Conservation (phyloP, 805 yeast species). For the Saccharomyces paradoxus region DNA sequence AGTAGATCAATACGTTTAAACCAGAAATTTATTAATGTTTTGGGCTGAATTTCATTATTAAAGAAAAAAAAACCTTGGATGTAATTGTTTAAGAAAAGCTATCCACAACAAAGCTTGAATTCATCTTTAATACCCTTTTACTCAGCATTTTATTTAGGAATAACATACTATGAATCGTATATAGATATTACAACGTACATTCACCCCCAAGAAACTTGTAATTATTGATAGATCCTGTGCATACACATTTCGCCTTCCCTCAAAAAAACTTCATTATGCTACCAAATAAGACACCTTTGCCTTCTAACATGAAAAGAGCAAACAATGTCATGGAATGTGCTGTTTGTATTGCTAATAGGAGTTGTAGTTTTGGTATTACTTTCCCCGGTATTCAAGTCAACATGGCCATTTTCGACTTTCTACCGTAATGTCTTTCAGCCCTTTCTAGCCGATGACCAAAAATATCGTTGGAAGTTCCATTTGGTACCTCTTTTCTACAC, state of each 20-base stretch:
- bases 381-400: constrained; percentile 19
- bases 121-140: background rate
- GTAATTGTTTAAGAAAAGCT: background rate
- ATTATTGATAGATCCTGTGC: background rate
- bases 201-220: background rate
- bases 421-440: constrained; percentile 23
- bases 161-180: background rate
- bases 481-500: constrained; percentile 27
- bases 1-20: too few species aligned
- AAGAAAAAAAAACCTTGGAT: background rate
- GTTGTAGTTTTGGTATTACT: constrained; percentile 16
- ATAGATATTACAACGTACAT: background rate
- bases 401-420: constrained; percentile 18
- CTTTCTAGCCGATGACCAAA: constrained; percentile 14
- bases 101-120: background rate
- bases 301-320: background rate
- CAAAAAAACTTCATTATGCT: background rate
- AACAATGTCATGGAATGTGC: background rate
- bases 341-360: constrained; percentile 3
- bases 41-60: background rate
- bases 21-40: too few species aligned
- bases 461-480: constrained; percentile 22
- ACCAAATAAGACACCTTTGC: background rate
- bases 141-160: background rate
- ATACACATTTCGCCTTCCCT: background rate